Evolutionary conservation across 495 filamentous ascomycete species (phyloP).

Genomic region (Polyplosphaeria fusca): DNA sequence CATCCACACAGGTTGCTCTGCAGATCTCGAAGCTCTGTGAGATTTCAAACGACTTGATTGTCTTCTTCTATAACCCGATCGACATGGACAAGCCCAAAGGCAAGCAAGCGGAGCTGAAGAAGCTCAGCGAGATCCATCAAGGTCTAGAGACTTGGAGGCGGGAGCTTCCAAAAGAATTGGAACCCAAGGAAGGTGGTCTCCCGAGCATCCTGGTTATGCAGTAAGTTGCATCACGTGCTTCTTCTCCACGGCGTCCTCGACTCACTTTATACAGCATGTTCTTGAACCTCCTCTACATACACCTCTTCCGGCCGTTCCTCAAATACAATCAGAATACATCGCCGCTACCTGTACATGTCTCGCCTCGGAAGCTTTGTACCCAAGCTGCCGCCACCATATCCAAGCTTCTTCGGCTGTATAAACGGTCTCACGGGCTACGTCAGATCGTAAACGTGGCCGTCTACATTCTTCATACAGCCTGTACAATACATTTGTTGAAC

Average conservation of each 20-base stretch:
- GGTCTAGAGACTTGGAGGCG: conserved; percentile 89
- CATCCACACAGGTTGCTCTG: conserved; percentile 47
- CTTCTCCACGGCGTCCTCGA: conserved; percentile 5
- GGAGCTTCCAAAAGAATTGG: conserved; percentile 78
- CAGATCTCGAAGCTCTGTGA: conserved; percentile 83
- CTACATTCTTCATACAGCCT: conserved; percentile 90
- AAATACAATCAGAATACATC: conserved; percentile 79
- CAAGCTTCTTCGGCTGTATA: conserved; percentile 88
- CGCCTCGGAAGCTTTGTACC: conserved; percentile 84
- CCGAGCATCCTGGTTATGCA: conserved; percentile 92
- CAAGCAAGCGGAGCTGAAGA: conserved; percentile 83
- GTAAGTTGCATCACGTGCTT: conserved; percentile 53
- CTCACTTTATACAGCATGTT: conserved; percentile 73
- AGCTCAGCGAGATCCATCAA: conserved; percentile 84
- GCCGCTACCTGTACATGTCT: conserved; percentile 82
- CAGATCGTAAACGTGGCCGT: conserved; percentile 95
- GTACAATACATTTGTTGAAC: conserved; percentile 91
- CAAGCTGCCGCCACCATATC: conserved; percentile 85
- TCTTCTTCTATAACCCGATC: conserved; percentile 84
- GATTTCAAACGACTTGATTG: conserved; percentile 86
- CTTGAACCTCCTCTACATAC: conserved; percentile 92
- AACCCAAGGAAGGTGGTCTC: conserved; percentile 83
- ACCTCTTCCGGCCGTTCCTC: conserved; percentile 93
- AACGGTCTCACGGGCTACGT: conserved; percentile 80
- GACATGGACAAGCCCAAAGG: conserved; percentile 56